Percentiles rank a stretch among this genome's conserved stretches.
phyloP scores from a whole-genome alignment of 2,329 filamentous ascomycete species.

The Zopfia rhizophila region DNA sequence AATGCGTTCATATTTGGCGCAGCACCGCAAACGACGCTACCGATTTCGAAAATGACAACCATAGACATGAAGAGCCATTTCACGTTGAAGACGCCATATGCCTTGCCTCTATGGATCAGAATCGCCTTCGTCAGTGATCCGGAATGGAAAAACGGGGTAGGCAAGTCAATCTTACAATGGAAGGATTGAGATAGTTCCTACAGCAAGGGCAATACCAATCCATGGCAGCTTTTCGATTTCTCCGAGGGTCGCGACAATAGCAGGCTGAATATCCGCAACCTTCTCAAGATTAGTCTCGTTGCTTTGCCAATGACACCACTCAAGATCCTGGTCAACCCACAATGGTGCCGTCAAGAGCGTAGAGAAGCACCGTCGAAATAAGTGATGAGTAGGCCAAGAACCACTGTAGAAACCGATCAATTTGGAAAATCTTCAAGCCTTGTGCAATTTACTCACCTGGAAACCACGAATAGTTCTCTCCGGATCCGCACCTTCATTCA shows the following conservation, averaged over 20 bases:
- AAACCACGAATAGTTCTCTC: too few species aligned
- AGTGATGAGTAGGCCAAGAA: too few species aligned
- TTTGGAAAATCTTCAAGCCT: too few species aligned
- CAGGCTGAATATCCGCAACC: conserved; percentile 27
- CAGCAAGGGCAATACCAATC: conserved; percentile 9
- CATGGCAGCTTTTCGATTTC: conserved; percentile 14
- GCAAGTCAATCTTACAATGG: too few species aligned
- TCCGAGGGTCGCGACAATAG: conserved; percentile 15
- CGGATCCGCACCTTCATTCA: too few species aligned
- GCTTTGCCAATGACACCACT: too few species aligned
- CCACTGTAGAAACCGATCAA: too few species aligned
- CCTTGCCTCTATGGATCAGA: conserved; percentile 51
- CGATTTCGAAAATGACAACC: conserved; percentile 40
- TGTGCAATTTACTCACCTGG: too few species aligned
- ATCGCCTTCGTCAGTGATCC: too few species aligned
- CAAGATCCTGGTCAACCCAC: too few species aligned
- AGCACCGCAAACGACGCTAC: conserved; percentile 42
- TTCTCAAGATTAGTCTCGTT: too few species aligned
- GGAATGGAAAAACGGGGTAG: too few species aligned
- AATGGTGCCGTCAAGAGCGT: conserved; percentile 6
- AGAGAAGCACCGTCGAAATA: conserved; percentile 4
- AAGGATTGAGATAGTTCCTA: not conserved
- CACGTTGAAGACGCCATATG: conserved; percentile 55
- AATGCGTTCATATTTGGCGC: conserved; percentile 39
- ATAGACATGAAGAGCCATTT: conserved; percentile 54